Conservation (phyloP, 441 rosid genomes). For the Gossypium gossypioides region DNA sequence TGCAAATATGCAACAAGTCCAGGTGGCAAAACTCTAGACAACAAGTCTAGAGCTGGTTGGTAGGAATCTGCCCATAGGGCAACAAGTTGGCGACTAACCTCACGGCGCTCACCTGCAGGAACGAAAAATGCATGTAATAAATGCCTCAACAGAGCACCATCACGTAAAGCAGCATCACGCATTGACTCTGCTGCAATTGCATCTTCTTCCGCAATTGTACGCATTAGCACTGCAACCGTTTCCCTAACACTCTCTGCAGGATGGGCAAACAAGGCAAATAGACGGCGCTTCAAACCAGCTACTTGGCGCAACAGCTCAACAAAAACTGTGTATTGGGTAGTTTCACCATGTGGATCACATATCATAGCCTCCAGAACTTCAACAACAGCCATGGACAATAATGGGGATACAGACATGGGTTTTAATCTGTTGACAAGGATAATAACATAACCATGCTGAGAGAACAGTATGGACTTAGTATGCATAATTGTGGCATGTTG, state of each 20-base stretch:
- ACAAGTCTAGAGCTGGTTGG: slow-evolving; percentile 84
- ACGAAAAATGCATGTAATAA: slow-evolving; percentile 82
- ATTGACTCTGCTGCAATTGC: slow-evolving; percentile 99
- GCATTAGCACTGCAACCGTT: slow-evolving; percentile 95
- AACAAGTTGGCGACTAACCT: slow-evolving; percentile 97
- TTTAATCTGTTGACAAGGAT: slow-evolving; percentile 85
- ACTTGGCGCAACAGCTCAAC: slow-evolving; percentile 95
- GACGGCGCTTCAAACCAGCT: slow-evolving; percentile 89
- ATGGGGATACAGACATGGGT: slow-evolving; percentile 92
- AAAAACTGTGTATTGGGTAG: slow-evolving; percentile 93
- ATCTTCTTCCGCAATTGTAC: slow-evolving; percentile 99
- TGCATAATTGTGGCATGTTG: slow-evolving; percentile 95
- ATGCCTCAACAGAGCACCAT: slow-evolving; percentile 97
- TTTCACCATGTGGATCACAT: slow-evolving; percentile 98
- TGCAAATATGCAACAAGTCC: slow-evolving; percentile 99
- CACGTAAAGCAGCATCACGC: slow-evolving; percentile 99
- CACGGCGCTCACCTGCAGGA: slow-evolving; percentile 87
- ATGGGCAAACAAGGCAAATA: slow-evolving; percentile 95
- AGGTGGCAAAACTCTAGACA: slow-evolving; percentile 94
- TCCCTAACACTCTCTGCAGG: slow-evolving; percentile 99
- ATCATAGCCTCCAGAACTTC: slow-evolving; percentile 99
- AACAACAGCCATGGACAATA: slow-evolving; percentile 93
- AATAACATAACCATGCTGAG: slow-evolving; percentile 62
- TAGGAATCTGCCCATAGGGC: slow-evolving; percentile 99
- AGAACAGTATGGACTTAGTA: slow-evolving; percentile 87